Evolutionary conservation across 2,329 filamentous ascomycete species (phyloP).

Genomic region (Colletotrichum eleusines): DNA sequence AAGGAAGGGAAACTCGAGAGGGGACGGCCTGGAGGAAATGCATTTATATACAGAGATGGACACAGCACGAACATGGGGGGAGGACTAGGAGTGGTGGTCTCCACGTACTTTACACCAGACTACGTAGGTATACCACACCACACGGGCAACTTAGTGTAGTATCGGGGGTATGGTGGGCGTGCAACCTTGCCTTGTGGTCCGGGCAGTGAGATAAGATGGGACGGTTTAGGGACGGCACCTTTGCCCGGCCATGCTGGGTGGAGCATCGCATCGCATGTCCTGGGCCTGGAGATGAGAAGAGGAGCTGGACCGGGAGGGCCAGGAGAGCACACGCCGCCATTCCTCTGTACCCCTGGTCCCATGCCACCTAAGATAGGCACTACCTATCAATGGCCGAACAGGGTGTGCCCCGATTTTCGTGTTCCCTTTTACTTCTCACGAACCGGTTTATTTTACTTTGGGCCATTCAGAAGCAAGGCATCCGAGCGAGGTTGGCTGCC

Average conservation of each 20-base stretch:
- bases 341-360: slow-evolving; percentile 22
- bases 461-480: slow-evolving; percentile 40
- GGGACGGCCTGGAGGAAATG: slow-evolving; percentile 54
- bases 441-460: slow-evolving; percentile 43
- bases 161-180: too few species aligned
- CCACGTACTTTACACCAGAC: slow-evolving; percentile 1
- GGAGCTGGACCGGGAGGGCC: slow-evolving; percentile 37
- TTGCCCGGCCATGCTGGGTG: slow-evolving; percentile 34
- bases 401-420: slow-evolving; percentile 30
- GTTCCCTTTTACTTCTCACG: slow-evolving; percentile 36
- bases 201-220: slow-evolving; percentile 39
- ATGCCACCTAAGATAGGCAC: slow-evolving; percentile 32
- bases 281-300: slow-evolving; percentile 41
- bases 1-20: slow-evolving; percentile 50
- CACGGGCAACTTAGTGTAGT: too few species aligned
- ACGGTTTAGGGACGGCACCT: slow-evolving; percentile 39
- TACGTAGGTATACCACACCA: too few species aligned
- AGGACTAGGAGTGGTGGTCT: slow-evolving; percentile 23
- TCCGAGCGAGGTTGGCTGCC: slow-evolving; percentile 34
- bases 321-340: slow-evolving; percentile 37
- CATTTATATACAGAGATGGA: slow-evolving; percentile 62
- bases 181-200: slow-evolving; percentile 23
- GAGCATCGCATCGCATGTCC: slow-evolving; percentile 37
- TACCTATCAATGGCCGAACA: slow-evolving; percentile 27
- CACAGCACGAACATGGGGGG: slow-evolving; percentile 37